Base-by-base conservation (phyloP, 805 yeast genomes). In the Debaryomyces tyrocola region DNA sequence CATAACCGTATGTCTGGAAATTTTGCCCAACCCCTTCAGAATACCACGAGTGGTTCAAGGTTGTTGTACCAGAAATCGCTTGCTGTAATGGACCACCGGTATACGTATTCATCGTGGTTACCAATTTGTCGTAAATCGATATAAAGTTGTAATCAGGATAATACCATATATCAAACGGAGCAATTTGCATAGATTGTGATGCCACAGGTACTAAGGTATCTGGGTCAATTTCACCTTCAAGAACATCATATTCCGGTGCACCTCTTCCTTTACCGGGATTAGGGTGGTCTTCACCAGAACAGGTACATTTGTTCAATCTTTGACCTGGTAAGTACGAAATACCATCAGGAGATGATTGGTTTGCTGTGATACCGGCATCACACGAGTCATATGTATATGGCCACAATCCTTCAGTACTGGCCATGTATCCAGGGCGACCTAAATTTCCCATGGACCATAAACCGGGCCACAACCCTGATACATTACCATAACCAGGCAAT, bases 81-180 rank as follows among this genome's bases (percentile, higher is more conserved):
- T 92, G 92, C 70, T 92, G 98, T 68, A 77, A 82, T 1, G 97
- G 96, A 40, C 97, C 97, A 49, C 98, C 99, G 27, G 88, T 75
- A 67, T 89, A 91, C 1, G 89, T 75, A 64, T 91, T 92, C 91
- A 90, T 87, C 11, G 84, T 63, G 1, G 97, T 87, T 37, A 85
- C 71, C 0, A 87, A 70, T 20, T 55, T 53, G 68, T 92, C 89
- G 66, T 86, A 73, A 51, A 92, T 72, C 60, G 84, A 91, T 44
- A 90, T 64, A 59, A 78, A 91, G 54, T 83, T 80, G 66, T 90
- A 90, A 67, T 92, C 96, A 4, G 97, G 96, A 61, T 79, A 77
- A 63, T 88, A 92, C 97, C 97, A 92, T 52, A 90, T 84, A 67
- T 92, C 98, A 62, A 82, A 82, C 8, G 98, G 98, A 14, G 97